These are phyloP conservation scores for Raddia guianensis DNA, from an alignment of 176 grass and related monocot genomes.

Conservation along the genomic window DNA sequence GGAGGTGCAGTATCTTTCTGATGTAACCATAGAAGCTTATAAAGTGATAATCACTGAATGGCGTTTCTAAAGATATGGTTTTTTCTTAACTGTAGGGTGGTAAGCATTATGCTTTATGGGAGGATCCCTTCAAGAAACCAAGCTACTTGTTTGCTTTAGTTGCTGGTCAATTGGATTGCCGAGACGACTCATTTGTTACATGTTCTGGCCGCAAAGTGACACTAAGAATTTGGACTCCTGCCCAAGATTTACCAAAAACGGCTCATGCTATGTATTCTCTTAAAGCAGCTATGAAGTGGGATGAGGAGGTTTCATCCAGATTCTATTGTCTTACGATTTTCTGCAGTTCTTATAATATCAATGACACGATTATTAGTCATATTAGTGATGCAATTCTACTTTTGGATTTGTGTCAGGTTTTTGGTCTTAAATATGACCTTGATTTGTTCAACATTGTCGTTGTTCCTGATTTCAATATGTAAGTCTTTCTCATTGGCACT, in stretches of 20 bases:
- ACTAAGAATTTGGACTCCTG: conserved; percentile 91
- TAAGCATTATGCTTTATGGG: conserved; percentile 89
- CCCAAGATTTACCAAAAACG: conserved; percentile 96
- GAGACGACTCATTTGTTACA: conserved; percentile 85
- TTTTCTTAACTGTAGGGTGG: conserved; percentile 59
- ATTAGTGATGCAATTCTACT: conserved; percentile 36
- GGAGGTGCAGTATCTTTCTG: conserved; percentile 55
- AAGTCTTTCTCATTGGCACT: conserved; percentile 42
- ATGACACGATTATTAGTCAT: conserved; percentile 13
- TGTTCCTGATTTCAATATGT: conserved; percentile 99
- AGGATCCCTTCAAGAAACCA: conserved; percentile 95
- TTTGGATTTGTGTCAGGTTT: conserved; percentile 64
- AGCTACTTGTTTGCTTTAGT: conserved; percentile 98
- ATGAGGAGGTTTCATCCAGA: conserved; percentile 73
- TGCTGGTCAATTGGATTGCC: conserved; percentile 88
- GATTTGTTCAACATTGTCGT: conserved; percentile 99
- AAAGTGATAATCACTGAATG: conserved; percentile 17
- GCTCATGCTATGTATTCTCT: conserved; percentile 99
- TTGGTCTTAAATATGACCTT: conserved; percentile 97
- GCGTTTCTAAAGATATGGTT: conserved; percentile 9
- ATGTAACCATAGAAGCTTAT: conserved; percentile 21
- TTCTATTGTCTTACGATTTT: conserved; percentile 7
- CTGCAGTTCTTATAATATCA: conserved; percentile 2
- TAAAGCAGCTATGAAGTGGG: conserved; percentile 99
- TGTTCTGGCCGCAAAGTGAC: conserved; percentile 81